Conservation (phyloP, 2,329 filamentous ascomycete genomes). For the Chaetoscypha palmicola region DNA sequence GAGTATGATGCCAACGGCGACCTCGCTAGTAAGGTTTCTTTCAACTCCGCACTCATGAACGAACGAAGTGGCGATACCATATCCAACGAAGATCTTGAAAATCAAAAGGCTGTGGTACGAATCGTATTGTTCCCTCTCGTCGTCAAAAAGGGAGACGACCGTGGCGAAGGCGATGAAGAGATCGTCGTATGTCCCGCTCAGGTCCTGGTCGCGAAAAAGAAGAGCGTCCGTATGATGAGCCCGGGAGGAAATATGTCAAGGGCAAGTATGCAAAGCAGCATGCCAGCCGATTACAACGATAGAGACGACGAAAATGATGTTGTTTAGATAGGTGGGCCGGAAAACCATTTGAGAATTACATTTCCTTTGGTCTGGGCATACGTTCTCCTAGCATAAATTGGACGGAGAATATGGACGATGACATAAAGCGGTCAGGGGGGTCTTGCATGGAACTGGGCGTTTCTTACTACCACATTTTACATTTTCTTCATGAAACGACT, state of each 20-base stretch:
- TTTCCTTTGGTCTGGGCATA: neutral
- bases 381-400: neutral
- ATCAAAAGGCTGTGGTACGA: constrained; percentile 69
- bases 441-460: no score
- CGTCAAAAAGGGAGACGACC: constrained; percentile 89
- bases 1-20: constrained; percentile 94
- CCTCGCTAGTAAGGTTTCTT: constrained; percentile 76
- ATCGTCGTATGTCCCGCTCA: constrained; percentile 94
- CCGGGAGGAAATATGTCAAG: constrained; percentile 22
- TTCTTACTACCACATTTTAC: no score
- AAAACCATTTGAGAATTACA: neutral
- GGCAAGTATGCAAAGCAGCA: constrained; percentile 29
- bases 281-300: constrained; percentile 22
- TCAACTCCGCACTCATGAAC: constrained; percentile 93
- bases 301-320: neutral
- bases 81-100: constrained; percentile 75
- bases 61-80: constrained; percentile 65
- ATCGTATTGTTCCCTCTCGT: constrained; percentile 94
- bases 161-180: constrained; percentile 82
- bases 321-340: neutral
- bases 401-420: no score
- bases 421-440: no score
- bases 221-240: constrained; percentile 23
- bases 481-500: no score
- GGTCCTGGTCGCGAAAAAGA: constrained; percentile 63